Evolutionary conservation across 2,329 filamentous ascomycete species (phyloP).

Genomic region (Zymoseptoria pseudotritici): DNA sequence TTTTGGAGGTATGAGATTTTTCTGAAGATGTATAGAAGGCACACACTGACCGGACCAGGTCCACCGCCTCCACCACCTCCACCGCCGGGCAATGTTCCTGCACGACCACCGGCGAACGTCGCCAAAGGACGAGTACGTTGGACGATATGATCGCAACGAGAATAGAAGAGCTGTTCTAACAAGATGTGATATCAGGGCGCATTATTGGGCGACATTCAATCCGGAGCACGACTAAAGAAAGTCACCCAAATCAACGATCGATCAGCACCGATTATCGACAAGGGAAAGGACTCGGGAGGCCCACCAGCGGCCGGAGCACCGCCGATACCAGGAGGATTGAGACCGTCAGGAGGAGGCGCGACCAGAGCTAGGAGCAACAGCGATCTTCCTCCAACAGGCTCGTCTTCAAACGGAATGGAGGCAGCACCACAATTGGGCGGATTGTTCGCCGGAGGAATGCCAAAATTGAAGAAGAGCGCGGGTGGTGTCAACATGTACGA

Average conservation of each 20-base stretch:
- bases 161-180: neutral
- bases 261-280: constrained; percentile 67
- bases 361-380: constrained; percentile 78
- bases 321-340: constrained; percentile 66
- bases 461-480: constrained; percentile 74
- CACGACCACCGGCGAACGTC: constrained; percentile 49
- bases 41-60: constrained; percentile 2
- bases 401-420: constrained; percentile 45
- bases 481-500: constrained; percentile 57
- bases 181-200: constrained; percentile 55
- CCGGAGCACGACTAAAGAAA: constrained; percentile 75
- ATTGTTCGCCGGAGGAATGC: constrained; percentile 89
- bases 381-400: constrained; percentile 50
- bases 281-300: constrained; percentile 44
- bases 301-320: constrained; percentile 67
- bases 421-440: constrained; percentile 75
- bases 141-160: neutral
- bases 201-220: constrained; percentile 77
- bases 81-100: constrained; percentile 47
- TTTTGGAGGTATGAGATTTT: constrained; percentile 43
- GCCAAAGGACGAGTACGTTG: constrained; percentile 56
- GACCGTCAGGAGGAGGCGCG: constrained; percentile 57
- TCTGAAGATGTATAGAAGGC: neutral
- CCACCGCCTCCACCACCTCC: constrained; percentile 48
- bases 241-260: constrained; percentile 78